phyloP scores from a whole-genome alignment of 192 early-diverging fungal genomes.

The Coemansia sp. region DNA sequence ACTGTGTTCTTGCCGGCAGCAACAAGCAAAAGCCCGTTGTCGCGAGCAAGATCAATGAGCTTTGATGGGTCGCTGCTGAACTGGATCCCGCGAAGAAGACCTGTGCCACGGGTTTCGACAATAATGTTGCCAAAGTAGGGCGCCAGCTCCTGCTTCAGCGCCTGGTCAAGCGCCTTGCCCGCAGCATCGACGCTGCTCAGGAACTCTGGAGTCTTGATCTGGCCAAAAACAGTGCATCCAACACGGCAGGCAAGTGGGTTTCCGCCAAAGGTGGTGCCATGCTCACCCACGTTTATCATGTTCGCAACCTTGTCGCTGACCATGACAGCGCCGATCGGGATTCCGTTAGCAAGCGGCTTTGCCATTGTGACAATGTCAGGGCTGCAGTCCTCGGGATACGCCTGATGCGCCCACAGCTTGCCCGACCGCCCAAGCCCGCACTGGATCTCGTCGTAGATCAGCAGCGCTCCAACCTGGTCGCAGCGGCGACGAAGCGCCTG shows the following conservation, averaged over 20 bases:
- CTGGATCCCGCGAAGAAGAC: conserved; percentile 86
- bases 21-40: conserved; percentile 85
- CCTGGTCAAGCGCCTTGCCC: conserved; percentile 63
- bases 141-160: conserved; percentile 48
- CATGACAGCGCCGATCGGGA: conserved; percentile 94
- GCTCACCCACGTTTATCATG: conserved; percentile 86
- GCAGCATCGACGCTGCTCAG: conserved; percentile 66
- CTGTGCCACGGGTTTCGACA: conserved; percentile 79
- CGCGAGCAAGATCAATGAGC: conserved; percentile 73
- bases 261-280: conserved; percentile 98
- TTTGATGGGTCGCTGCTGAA: conserved; percentile 67
- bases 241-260: conserved; percentile 89
- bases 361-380: conserved; percentile 96
- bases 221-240: conserved; percentile 69
- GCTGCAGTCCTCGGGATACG: conserved; percentile 61
- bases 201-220: conserved; percentile 71
- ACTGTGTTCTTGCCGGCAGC: conserved; percentile 85
- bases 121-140: conserved; percentile 58
- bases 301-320: conserved; percentile 74
- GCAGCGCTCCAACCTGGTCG: conserved; percentile 80
- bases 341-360: conserved; percentile 95
- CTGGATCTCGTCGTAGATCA: conserved; percentile 98
- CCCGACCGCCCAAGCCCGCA: conserved; percentile 91
- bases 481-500: conserved; percentile 74
- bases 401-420: conserved; percentile 82